Evolutionary conservation across 225 moss, liverwort and hornwort genomes (phyloP), one percentile per base, ranked within the genome.

Genomic region (Antitrichia curtipendula): DNA sequence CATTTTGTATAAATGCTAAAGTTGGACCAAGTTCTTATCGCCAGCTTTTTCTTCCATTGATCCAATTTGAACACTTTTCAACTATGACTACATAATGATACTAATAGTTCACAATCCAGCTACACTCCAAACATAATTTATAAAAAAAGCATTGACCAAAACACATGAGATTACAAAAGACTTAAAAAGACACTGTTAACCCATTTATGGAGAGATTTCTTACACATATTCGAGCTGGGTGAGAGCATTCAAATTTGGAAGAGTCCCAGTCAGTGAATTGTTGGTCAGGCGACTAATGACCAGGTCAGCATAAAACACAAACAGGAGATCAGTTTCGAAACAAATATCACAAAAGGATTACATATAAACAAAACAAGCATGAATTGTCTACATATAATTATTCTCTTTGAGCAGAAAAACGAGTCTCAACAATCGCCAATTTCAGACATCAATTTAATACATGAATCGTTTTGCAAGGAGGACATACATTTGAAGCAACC

Each of bases 221-320:
- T 90, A 92, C 92, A 82, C 82, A 68, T 88, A 83, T 89, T 92
- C 13, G 81, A 96, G 96, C 84, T 80, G 82, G 47, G 24, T 65
- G 45, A 96, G 88, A 41, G 75, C 59, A 56, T 88, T 43, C 22
- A 96, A 89, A 81, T 84, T 75, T 43, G 96, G 95, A 80, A 96
- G 49, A 16, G 49, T 28, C 80, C 93, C 95, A 21, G 36, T 83
- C 61, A 95, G 90, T 3, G 57, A 36, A 83, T 96, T 96, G 75
- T 93, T 91, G 56, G 80, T 58, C 58, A 95, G 70, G 36, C 90
- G 89, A 66, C 95, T 96, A 90, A 70, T 70, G 40, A 79, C 62
- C 66, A 66, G 9, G 16, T 28, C 38, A 82, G 27, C 84, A 87
- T 65, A 87, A 27, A 82, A 74, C 5, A 60, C 23, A 29, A 87